Conservation (phyloP, 306 rosid genomes). For the Quercus aquifolioides region DNA sequence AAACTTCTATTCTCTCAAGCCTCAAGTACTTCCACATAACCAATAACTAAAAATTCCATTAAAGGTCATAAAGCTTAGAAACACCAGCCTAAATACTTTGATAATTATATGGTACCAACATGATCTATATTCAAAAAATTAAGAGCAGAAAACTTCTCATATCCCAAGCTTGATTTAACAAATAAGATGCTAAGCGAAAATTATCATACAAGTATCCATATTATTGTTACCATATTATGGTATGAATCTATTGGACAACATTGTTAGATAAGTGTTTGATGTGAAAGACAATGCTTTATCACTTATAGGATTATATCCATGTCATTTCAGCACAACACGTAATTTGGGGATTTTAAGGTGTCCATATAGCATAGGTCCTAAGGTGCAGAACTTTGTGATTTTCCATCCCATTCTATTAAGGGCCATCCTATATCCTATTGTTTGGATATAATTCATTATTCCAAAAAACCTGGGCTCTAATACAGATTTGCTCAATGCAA, state of each 20-base stretch:
- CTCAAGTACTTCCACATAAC: neutral
- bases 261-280: neutral
- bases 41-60: neutral
- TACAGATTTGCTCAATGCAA: neutral
- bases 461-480: neutral
- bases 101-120: neutral
- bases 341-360: too few species aligned
- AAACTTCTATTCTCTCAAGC: constrained; percentile 14
- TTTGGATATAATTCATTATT: neutral
- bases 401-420: neutral
- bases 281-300: neutral
- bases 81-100: neutral
- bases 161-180: too few species aligned
- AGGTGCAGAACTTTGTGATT: neutral
- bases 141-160: too few species aligned
- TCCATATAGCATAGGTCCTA: neutral
- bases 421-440: neutral
- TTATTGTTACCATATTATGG: neutral
- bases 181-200: too few species aligned
- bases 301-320: neutral
- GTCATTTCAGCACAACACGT: neutral
- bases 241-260: neutral
- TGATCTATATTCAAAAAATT: too few species aligned
- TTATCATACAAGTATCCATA: neutral
- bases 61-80: neutral